A percentile compares a stretch with the other conserved stretches of the same genome.
These are phyloP conservation scores for Ophioceras dolichostomum DNA, from an alignment of 2,329 filamentous ascomycete species.

Conservation along the genomic window DNA sequence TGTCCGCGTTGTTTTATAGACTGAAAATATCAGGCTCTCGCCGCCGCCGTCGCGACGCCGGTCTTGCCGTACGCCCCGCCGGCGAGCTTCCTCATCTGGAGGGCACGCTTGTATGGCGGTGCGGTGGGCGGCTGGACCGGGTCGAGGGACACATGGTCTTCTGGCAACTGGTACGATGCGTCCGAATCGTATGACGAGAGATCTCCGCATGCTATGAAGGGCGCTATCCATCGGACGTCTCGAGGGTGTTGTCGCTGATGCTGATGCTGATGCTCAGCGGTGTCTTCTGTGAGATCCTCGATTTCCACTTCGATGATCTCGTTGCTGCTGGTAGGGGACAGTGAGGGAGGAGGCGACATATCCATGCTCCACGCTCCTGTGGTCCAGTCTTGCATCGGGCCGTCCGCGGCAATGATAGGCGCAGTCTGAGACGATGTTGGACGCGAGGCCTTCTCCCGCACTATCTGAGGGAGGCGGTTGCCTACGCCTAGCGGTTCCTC, in stretches of 20 bases:
- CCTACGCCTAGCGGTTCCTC: slow-evolving; percentile 63
- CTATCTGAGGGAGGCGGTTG: slow-evolving; percentile 37
- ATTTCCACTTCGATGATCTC: slow-evolving; percentile 34
- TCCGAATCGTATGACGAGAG: slow-evolving; percentile 91
- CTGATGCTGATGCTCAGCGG: slow-evolving; percentile 18
- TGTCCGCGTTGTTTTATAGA: not conserved
- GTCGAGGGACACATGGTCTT: slow-evolving; percentile 76
- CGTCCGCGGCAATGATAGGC: slow-evolving; percentile 23
- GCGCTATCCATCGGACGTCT: slow-evolving; percentile 73
- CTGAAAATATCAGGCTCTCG: slow-evolving; percentile 11
- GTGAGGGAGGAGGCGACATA: not conserved
- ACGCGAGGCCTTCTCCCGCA: slow-evolving; percentile 25
- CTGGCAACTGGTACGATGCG: slow-evolving; percentile 81
- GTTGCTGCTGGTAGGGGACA: slow-evolving; percentile 6
- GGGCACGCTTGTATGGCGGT: slow-evolving; percentile 82
- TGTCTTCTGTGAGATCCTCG: slow-evolving; percentile 28
- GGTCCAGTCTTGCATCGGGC: slow-evolving; percentile 28
- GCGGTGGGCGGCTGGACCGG: slow-evolving; percentile 93
- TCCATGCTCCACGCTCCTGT: slow-evolving; percentile 30
- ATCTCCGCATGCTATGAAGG: slow-evolving; percentile 95
- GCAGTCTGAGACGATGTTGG: slow-evolving; percentile 10
- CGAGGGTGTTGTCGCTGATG: no score
- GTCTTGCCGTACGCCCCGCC: slow-evolving; percentile 72
- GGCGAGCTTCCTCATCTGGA: slow-evolving; percentile 68
- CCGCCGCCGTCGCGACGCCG: slow-evolving; percentile 16